phyloP scores from a whole-genome alignment of 768 basidiomycete genomes.

The Crepidotus variabilis region DNA sequence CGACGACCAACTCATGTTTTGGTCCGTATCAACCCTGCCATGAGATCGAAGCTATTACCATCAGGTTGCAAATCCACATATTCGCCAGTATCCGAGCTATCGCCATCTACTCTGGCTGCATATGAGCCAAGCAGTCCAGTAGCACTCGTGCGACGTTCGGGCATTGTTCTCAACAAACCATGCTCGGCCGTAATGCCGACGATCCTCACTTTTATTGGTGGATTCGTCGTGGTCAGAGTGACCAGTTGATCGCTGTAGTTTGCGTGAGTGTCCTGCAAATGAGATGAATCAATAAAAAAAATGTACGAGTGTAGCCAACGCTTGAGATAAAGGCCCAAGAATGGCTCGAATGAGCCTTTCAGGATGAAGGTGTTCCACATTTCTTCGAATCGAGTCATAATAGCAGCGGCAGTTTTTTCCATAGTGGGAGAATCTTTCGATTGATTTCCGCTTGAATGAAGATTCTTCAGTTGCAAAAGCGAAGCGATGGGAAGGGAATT shows the following conservation, averaged over 20 bases:
- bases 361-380: conserved; percentile 76
- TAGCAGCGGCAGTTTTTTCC: conserved; percentile 71
- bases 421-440: conserved; percentile 41
- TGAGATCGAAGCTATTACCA: conserved; percentile 94
- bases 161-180: conserved; percentile 81
- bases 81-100: conserved; percentile 10
- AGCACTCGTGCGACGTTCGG: conserved; percentile 33
- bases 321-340: conserved; percentile 73
- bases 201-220: conserved; percentile 70
- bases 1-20: too few relatives aligned
- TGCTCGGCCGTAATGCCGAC: conserved; percentile 83
- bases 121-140: conserved; percentile 2
- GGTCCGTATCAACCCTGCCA: conserved; percentile 78
- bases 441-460: conserved; percentile 17
- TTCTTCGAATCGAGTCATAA: conserved; percentile 71
- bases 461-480: conserved; percentile 61
- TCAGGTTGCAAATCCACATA: conserved; percentile 95
- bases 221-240: conserved; percentile 72
- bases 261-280: background rate
- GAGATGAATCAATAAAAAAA: background rate
- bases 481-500: conserved; percentile 83
- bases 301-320: conserved; percentile 93
- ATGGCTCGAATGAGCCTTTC: conserved; percentile 67
- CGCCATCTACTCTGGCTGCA: conserved; percentile 16
- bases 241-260: conserved; percentile 71